Conservation (phyloP, 768 basidiomycete genomes). For the Amylocystis lapponica region DNA sequence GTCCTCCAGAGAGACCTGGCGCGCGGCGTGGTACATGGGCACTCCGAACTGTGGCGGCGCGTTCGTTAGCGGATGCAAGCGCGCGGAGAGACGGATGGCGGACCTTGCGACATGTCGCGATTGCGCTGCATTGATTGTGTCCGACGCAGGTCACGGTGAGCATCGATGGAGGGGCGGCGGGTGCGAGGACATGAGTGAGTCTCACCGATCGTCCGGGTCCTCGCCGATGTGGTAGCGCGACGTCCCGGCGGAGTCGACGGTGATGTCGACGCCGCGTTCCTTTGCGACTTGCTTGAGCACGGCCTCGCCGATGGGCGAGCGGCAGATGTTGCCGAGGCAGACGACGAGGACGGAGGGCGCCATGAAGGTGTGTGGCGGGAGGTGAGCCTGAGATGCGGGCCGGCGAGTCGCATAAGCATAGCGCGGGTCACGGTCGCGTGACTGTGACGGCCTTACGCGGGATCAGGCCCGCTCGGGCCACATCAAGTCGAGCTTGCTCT, state of each 20-base stretch:
- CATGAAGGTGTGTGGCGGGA: neutral
- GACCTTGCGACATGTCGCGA: conserved; percentile 68
- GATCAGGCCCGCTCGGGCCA: neutral
- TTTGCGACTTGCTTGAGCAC: conserved; percentile 66
- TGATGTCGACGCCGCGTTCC: conserved; percentile 59
- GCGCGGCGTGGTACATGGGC: conserved; percentile 62
- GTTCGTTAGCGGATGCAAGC: neutral
- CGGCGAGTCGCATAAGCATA: neutral
- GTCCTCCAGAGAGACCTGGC: conserved; percentile 59
- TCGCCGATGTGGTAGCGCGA: conserved; percentile 81
- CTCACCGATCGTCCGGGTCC: conserved; percentile 74
- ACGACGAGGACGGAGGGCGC: conserved; percentile 57
- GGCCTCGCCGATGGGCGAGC: conserved; percentile 91
- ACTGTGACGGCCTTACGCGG: neutral
- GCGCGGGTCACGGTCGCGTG: neutral
- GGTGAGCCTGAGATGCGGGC: neutral
- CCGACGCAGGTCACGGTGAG: neutral
- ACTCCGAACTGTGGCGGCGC: conserved; percentile 56
- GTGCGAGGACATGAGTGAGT: no score
- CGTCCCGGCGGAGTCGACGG: conserved; percentile 82
- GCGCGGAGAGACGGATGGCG: conserved; percentile 1
- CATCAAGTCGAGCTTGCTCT: no score
- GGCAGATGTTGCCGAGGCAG: conserved; percentile 82
- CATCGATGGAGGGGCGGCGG: no score
- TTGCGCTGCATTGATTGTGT: conserved; percentile 42